These are phyloP conservation scores for Jamesozyma lodderae DNA, from an alignment of 805 yeast genomes.

Conservation along the genomic window DNA sequence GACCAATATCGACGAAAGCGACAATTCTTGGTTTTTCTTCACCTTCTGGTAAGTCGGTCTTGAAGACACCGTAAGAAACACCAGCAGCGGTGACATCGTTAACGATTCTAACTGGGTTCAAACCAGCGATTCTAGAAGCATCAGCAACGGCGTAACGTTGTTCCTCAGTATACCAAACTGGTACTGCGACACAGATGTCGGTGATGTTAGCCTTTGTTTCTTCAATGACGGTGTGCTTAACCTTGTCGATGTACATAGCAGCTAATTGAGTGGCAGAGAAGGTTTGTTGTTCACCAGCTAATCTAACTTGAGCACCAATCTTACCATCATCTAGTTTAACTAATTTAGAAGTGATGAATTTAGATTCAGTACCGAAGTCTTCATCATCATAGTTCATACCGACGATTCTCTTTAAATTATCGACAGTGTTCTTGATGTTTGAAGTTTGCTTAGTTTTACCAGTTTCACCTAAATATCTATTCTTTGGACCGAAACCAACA, in stretches of 20 bases:
- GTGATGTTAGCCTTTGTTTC: conserved; percentile 72
- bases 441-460: conserved; percentile 96
- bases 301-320: conserved; percentile 80
- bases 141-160: conserved; percentile 96
- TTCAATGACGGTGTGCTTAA: conserved; percentile 66
- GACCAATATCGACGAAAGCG: conserved; percentile 95
- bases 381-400: conserved; percentile 72
- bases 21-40: conserved; percentile 75
- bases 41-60: conserved; percentile 84
- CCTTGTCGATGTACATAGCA: conserved; percentile 91
- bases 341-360: conserved; percentile 65
- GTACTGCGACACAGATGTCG: conserved; percentile 91
- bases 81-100: conserved; percentile 98
- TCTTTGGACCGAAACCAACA: conserved; percentile 85
- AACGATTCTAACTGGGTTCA: conserved; percentile 96
- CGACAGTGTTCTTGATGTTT: conserved; percentile 92
- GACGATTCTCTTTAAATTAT: conserved; percentile 84
- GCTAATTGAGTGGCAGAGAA: conserved; percentile 85
- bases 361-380: conserved; percentile 65
- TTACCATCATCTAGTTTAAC: conserved; percentile 62
- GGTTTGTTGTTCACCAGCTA: conserved; percentile 64
- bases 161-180: conserved; percentile 92
- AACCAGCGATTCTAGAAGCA: conserved; percentile 91
- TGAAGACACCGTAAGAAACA: conserved; percentile 98
- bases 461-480: conserved; percentile 88